These are phyloP conservation scores for Monosporascus sp. DNA, from an alignment of 2,329 filamentous ascomycete genomes.

Conservation along the genomic window DNA sequence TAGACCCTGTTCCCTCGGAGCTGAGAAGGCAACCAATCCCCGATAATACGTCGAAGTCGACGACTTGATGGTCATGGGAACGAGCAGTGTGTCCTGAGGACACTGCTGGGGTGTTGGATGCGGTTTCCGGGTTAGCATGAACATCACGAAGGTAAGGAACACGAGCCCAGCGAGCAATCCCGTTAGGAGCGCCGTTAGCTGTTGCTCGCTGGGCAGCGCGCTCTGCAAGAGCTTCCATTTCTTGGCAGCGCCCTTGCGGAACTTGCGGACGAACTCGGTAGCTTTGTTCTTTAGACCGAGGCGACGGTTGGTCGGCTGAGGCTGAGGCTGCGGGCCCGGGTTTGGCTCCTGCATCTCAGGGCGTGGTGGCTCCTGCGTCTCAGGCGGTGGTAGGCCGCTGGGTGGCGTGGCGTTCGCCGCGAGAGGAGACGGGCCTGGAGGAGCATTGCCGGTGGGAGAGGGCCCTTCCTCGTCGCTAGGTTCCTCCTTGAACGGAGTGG, in stretches of 20 bases:
- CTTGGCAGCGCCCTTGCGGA: too few relatives aligned
- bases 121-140: too few relatives aligned
- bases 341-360: too few relatives aligned
- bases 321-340: too few relatives aligned
- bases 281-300: too few relatives aligned
- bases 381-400: background rate
- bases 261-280: too few relatives aligned
- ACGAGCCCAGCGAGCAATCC: background rate
- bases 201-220: too few relatives aligned
- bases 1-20: background rate
- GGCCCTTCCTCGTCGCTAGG: background rate
- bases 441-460: background rate
- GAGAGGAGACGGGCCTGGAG: background rate
- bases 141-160: background rate
- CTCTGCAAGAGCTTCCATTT: too few relatives aligned
- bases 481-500: background rate
- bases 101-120: background rate
- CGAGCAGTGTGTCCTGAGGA: constrained; percentile 1
- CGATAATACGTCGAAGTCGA: constrained; percentile 1
- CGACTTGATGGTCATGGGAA: background rate
- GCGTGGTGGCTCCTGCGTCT: too few relatives aligned
- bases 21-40: constrained; percentile 1
- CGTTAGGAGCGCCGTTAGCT: too few relatives aligned
- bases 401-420: background rate
- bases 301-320: too few relatives aligned